These are phyloP conservation scores for Lepiota venenata DNA, from an alignment of 768 basidiomycete genomes.

Conservation along the genomic window DNA sequence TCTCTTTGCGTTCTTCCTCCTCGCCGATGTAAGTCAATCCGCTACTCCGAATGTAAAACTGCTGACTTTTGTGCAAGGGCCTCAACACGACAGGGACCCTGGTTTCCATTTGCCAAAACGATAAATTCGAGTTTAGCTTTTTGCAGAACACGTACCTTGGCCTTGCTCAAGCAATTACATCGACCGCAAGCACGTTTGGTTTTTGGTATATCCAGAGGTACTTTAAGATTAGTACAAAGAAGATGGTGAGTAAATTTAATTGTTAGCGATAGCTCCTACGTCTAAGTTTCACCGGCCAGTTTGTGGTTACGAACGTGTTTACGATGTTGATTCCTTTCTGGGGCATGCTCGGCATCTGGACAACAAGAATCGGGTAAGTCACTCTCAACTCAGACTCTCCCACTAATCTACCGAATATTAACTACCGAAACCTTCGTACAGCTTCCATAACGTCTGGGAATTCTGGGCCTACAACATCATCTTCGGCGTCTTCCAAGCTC, in stretches of 20 bases:
- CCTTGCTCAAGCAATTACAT: slow-evolving; percentile 71
- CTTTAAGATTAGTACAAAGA: slow-evolving; percentile 78
- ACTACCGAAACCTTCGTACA: neutral
- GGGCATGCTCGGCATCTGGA: slow-evolving; percentile 89
- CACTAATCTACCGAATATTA: neutral
- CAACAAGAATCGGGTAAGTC: slow-evolving; percentile 62
- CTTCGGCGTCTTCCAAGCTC: slow-evolving; percentile 81
- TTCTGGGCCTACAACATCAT: slow-evolving; percentile 87
- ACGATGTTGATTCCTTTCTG: slow-evolving; percentile 79
- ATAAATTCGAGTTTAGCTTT: slow-evolving; percentile 80
- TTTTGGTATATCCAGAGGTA: slow-evolving; percentile 85
- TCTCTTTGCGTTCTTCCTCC: slow-evolving; percentile 71
- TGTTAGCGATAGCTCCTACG: neutral
- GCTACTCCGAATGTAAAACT: neutral
- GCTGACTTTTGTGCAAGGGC: slow-evolving; percentile 41
- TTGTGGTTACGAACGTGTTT: slow-evolving; percentile 71
- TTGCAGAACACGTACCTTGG: slow-evolving; percentile 79
- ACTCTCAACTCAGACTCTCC: neutral
- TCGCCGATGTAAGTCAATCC: slow-evolving; percentile 57
- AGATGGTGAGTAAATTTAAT: slow-evolving; percentile 54
- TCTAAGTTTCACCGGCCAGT: slow-evolving; percentile 35
- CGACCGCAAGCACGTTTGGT: slow-evolving; percentile 65
- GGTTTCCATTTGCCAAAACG: slow-evolving; percentile 74
- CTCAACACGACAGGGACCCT: slow-evolving; percentile 79
- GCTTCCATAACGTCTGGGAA: slow-evolving; percentile 80